Evolutionary conservation across 495 filamentous ascomycete genomes (phyloP), one percentile per base, ranked within the genome.

Genomic region (Bombardia bombarda): DNA sequence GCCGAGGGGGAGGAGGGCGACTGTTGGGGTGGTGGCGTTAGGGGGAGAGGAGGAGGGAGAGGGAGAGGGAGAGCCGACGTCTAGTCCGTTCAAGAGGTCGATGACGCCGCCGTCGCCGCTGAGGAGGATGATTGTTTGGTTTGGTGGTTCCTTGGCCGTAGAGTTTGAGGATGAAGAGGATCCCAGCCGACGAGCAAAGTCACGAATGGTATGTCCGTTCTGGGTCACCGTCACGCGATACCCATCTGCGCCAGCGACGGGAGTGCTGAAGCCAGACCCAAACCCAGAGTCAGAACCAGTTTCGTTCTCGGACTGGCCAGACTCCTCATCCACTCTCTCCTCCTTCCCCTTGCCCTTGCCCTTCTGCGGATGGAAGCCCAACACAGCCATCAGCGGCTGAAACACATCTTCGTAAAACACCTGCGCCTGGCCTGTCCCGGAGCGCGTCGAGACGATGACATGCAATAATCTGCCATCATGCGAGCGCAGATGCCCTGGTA

Each of bases 31-130:
- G n/a, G 46, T 21, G 30, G 38, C 23, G 20, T 16, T 13, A 13
- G 9, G 38, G 19, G 12, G 4, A 14, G 31, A 24, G 30, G 42
- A 40, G n/a, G n/a, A n/a, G n/a, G n/a, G n/a, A n/a, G n/a, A n/a
- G n/a, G n/a, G n/a, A n/a, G n/a, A n/a, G n/a, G n/a, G n/a, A n/a
- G n/a, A n/a, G n/a, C n/a, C n/a, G n/a, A n/a, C n/a, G 36, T 53
- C 56, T 9, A 54, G 43, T n/a, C 61, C 62, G 55, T 95, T 94
- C 43, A 95, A 56, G 0, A 86, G 61, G 47, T 97, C 89, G 6
- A 84, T 67, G 0, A 93, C 51, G 1, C 86, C 90, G 3, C 90
- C 90, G 60, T 97, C 90, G 2, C 90, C 90, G 23, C 83, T 86
- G 0, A 97, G 70, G 7, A 95, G 70, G 22, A 95, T 55, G 16